Evolutionary conservation across 495 filamentous ascomycete genomes (phyloP).

Genomic region (Penicillium soppii): DNA sequence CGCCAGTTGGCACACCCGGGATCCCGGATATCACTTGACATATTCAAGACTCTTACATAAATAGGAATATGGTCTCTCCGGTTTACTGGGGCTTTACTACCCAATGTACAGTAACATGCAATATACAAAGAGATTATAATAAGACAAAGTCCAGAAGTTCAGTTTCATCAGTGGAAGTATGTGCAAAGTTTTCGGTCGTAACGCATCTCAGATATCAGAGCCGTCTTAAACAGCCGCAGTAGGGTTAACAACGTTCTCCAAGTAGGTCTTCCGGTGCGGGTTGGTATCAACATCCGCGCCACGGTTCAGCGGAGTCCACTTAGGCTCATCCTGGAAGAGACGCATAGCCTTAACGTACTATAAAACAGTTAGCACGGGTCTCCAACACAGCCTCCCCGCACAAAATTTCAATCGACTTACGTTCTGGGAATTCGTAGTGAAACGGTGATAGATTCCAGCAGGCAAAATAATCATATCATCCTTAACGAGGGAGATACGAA

Average conservation of each 20-base stretch:
- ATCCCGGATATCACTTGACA: neutral
- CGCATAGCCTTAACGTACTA: constrained; percentile 96
- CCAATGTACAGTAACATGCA: neutral
- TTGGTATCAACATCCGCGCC: constrained; percentile 76
- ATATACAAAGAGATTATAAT: neutral
- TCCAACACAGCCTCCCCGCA: too few species aligned
- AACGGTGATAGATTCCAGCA: constrained; percentile 96
- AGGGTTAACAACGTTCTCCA: constrained; percentile 38
- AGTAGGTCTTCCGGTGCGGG: constrained; percentile 71
- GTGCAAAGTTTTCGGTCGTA: constrained; percentile 17
- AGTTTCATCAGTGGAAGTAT: constrained; percentile 3
- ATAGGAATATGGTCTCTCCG: neutral
- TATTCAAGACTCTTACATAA: neutral
- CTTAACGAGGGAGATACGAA: constrained; percentile 76
- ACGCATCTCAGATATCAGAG: constrained; percentile 13
- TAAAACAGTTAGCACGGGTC: constrained; percentile 13
- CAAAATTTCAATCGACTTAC: too few species aligned
- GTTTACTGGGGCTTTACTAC: neutral
- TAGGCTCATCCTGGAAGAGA: constrained; percentile 97
- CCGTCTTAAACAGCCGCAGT: constrained; percentile 28
- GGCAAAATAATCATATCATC: constrained; percentile 80
- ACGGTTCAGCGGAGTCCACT: constrained; percentile 95
- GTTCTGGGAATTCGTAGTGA: constrained; percentile 88
- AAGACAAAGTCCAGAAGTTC: neutral
- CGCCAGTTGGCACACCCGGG: constrained; percentile 4